A percentile compares a stretch with the other conserved stretches of the same genome.
phyloP scores from a whole-genome alignment of 345 rosid genomes.

The Lagerstroemia speciosa region DNA sequence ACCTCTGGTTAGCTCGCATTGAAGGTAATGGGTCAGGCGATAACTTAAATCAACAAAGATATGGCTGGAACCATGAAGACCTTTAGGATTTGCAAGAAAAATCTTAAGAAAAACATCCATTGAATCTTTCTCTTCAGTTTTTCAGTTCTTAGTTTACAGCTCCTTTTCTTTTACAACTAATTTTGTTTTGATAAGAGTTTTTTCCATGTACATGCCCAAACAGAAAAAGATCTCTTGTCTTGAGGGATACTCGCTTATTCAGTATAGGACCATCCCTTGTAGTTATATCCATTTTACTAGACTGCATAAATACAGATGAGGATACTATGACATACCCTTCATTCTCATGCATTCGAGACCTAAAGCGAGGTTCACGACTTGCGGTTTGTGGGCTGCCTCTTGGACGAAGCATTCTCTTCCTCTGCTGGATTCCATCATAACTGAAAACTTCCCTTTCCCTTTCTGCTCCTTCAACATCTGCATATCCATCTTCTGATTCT shows the following conservation, averaged over 20 bases:
- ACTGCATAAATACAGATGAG: too few species aligned
- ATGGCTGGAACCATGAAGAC: too few species aligned
- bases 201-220: too few species aligned
- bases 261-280: too few species aligned
- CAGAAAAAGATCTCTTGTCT: too few species aligned
- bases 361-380: conserved; percentile 56
- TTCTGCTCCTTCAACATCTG: conserved; percentile 80
- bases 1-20: background rate
- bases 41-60: background rate
- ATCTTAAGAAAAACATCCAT: too few species aligned
- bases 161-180: background rate
- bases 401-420: conserved; percentile 90
- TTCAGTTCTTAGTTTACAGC: too few species aligned
- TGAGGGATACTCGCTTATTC: too few species aligned
- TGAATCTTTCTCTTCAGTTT: too few species aligned
- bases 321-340: conserved; percentile 63
- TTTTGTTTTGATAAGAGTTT: too few species aligned
- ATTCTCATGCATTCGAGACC: conserved; percentile 63
- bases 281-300: too few species aligned
- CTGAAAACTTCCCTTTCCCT: conserved; percentile 75
- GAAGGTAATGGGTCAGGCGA: background rate
- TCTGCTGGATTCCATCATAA: conserved; percentile 90
- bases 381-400: conserved; percentile 83
- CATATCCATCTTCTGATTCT: conserved; percentile 82
- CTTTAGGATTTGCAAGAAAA: too few species aligned